Evolutionary conservation across 179 eudicot species (phyloP), one percentile per base, ranked within the genome.

Genomic region (Silene vulgaris): DNA sequence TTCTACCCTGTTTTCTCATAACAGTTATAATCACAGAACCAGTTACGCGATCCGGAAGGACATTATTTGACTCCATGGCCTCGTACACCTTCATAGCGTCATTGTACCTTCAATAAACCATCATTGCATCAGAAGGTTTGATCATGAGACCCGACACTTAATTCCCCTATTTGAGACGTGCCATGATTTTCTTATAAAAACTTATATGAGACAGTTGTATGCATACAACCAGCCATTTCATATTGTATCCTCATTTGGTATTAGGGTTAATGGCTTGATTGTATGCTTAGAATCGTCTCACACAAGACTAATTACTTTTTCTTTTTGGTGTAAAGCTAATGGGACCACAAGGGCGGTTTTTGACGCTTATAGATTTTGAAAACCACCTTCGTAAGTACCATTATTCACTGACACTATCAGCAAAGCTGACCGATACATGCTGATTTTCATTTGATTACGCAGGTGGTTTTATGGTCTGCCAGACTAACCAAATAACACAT

Each of bases 21-120:
- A 89, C 72, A 74, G 97, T 95, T 59, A 95, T 92, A 90, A 95
- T 87, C 43, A 88, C 86, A 40, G 95, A 92, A 79, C 91, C 87
- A 16, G 99, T 95, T 70, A 90, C 91, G 67, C 89, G 89, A 85
- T 95, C 97, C 17, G 97, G 95, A 62, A 81, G 85, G 72, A 90
- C 63, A 76, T 92, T 90, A 60, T 87, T 80, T 52, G 20, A 75
- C 77, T 92, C 97, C 97, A 95, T 89, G 32, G 66, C 77, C 77
- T 89, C 91, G 23, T 85, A 92, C 65, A 89, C 89, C 78, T 78
- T 79, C 90, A 90, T 86, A 79, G 95, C 97, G 80, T 92, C 95
- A 75, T 82, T 80, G 73, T 90, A 92, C 83, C 99, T 95, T 74
- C 66, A 62, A 72, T 73, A 70, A 75, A 76, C 69, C 69, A 61